Base-by-base conservation (phyloP, 2,329 filamentous ascomycete genomes). In the Colletotrichum magnum region DNA sequence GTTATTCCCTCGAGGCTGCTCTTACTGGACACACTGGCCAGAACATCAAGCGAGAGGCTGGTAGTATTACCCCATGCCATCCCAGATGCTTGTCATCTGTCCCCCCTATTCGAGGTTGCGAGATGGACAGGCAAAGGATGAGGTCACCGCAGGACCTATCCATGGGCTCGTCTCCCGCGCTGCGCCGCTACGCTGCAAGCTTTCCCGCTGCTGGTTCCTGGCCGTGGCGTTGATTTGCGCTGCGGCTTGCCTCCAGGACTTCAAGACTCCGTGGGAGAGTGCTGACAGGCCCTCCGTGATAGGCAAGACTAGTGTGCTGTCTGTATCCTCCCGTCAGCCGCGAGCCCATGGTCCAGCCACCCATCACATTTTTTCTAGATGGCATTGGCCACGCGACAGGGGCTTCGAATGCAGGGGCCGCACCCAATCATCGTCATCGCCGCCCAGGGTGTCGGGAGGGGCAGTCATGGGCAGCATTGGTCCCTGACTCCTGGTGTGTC, bases 361-460 rank as follows among this genome's bases (percentile, higher is more conserved):
- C 26, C 54, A 54, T 59, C 50, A 57, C 51, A 47, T 61, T 66
- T 69, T 32, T 66, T 43, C 39, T 57, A 10, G 24, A 52, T 51
- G 51, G 56, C 63, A 69, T 39, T 24, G 43, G 54, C 60, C 56
- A 48, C 16, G 54, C 61, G 50, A 67, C 32, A 58, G 24, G 67
- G 67, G 51, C n/a, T 32, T 10, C 39, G 13, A 39, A 65, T 66
- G 66, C 66, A 69, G 64, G 61, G 61, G 50, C 61, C 21, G 36
- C 54, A 12, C 13, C 66, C 61, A 69, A 69, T 69, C 61, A 69
- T 6, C 10, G n/a, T 9, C 39, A 28, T 9, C 56, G 12, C 24
- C 32, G 47, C 13, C 16, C 48, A 7, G 50, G 7, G 18, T 16
- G 16, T 24, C 21, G 53, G 18, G 60, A 60, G 56, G 48, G 41